Conservation (phyloP, 495 filamentous ascomycete species). For the Trichoderma orchidacearum region DNA sequence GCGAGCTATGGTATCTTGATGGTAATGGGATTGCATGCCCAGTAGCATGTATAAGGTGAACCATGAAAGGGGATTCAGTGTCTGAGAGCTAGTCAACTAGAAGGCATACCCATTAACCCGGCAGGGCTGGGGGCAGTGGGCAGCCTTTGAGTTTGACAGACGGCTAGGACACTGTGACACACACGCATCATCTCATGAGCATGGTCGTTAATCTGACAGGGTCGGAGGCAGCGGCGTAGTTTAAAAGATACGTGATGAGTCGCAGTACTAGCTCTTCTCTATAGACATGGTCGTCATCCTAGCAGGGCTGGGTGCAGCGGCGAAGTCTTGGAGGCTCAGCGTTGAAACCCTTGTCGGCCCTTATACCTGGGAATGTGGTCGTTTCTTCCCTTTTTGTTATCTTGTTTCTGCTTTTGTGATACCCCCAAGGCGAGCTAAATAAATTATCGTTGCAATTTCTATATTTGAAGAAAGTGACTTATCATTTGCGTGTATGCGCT, state of each 20-base stretch:
- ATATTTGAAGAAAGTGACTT: too few species aligned
- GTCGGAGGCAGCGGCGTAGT: background rate
- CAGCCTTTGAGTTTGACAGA: background rate
- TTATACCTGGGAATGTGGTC: too few species aligned
- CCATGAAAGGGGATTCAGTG: background rate
- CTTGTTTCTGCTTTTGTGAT: too few species aligned
- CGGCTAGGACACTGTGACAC: background rate
- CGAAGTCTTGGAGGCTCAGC: slow-evolving; percentile 24
- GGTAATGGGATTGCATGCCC: background rate
- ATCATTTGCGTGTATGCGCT: too few species aligned
- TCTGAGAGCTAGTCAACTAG: background rate
- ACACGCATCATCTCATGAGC: background rate
- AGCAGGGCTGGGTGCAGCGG: background rate
- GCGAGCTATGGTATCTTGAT: background rate
- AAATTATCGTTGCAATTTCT: too few species aligned
- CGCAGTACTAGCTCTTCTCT: background rate
- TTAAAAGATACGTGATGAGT: background rate
- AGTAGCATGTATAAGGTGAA: background rate
- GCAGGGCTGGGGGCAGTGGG: background rate
- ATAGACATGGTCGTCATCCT: background rate
- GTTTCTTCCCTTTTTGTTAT: too few species aligned
- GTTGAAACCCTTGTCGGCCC: too few species aligned
- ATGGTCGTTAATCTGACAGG: slow-evolving; percentile 1
- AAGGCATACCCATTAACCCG: background rate
- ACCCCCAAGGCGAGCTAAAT: too few species aligned